A percentile compares a stretch with the other conserved stretches of the same genome.
Evolutionary conservation across 2,329 filamentous ascomycete genomes (phyloP).

Genomic region (Dendrostoma leiphaemia): DNA sequence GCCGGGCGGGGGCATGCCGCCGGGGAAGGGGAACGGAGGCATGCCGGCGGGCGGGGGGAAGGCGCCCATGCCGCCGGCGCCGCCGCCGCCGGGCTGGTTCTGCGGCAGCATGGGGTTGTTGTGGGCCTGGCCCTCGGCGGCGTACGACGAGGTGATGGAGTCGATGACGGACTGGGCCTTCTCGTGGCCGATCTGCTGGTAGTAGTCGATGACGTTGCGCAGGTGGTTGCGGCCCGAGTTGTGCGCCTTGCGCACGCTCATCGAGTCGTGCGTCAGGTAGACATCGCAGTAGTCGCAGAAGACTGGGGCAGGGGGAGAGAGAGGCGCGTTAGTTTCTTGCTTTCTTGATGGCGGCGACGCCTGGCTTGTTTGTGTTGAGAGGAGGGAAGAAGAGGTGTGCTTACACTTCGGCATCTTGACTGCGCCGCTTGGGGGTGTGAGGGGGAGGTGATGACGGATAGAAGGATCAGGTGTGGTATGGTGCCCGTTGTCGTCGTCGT

Average conservation of each 20-base stretch:
- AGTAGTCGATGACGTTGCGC: constrained; percentile 97
- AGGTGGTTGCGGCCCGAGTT: constrained; percentile 96
- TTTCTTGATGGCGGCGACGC: constrained; percentile 22
- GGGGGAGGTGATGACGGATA: not conserved
- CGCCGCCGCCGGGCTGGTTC: constrained; percentile 58
- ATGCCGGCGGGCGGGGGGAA: constrained; percentile 33
- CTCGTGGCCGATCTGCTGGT: constrained; percentile 98
- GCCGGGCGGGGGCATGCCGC: constrained; percentile 27
- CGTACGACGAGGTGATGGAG: constrained; percentile 94
- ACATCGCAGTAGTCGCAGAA: constrained; percentile 99
- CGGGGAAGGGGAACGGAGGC: constrained; percentile 27
- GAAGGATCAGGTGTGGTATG: too few relatives aligned
- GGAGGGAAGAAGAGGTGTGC: constrained; percentile 26
- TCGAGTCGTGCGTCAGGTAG: constrained; percentile 99
- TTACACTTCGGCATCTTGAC: constrained; percentile 84
- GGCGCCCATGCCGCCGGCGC: constrained; percentile 27
- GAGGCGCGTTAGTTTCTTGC: constrained; percentile 15
- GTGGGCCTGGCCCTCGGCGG: constrained; percentile 84
- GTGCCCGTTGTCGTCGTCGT: constrained; percentile 5
- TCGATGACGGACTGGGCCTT: constrained; percentile 98
- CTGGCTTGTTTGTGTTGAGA: not conserved
- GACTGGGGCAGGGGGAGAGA: constrained; percentile 47
- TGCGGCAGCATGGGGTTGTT: constrained; percentile 80
- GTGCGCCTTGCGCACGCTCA: constrained; percentile 98
- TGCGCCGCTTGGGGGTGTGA: not conserved